Base-by-base conservation (phyloP, 139 green algal species). In the Pycnococcus provasolii region DNA sequence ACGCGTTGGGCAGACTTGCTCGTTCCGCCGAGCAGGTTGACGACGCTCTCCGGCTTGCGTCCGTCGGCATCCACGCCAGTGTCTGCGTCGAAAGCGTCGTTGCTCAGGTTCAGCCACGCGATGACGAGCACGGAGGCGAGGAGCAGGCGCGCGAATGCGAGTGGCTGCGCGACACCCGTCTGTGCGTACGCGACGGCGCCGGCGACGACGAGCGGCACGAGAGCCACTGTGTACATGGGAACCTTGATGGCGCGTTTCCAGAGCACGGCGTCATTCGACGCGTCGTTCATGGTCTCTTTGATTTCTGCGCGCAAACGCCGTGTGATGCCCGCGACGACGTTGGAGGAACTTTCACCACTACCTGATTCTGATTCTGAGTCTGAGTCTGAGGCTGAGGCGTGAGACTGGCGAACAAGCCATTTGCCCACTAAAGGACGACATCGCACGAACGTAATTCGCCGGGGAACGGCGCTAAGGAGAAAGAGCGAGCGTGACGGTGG, bases 71-170 rank as follows among this genome's bases (percentile, higher is more conserved):
- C 93, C 8, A 94, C 90, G 4, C 88, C 89, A 3, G 89, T 98
- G 1, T 77, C 46, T 9, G 86, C 73, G 77, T 99, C 93, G 81
- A 92, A 96, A 0, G 81, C 87, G 64, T 99, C 93, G 65, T 99
- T 99, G 73, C 88, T 96, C 8, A 96, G 76, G 64, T 97, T 97
- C n/a, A 97, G 78, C 91, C 91, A 97, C 13, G 80, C 89, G 54
- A 97, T 96, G 68, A 95, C 81, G n/a, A 74, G 51, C 37, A 90
- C 76, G 13, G 81, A 76, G 0, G 81, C 85, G 2, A 87, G 0
- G 7, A 84, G 72, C 1, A 96, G 66, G 3, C 71, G 64, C 3
- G 42, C 51, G 7, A 70, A 84, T 5, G 54, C 47, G 53, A 73
- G 40, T 63, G 53, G 44, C 45, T 42, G 42, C 42, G 48, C 2